These are phyloP conservation scores for Schizothecium vesticola DNA, from an alignment of 495 filamentous ascomycete genomes.

Conservation along the genomic window DNA sequence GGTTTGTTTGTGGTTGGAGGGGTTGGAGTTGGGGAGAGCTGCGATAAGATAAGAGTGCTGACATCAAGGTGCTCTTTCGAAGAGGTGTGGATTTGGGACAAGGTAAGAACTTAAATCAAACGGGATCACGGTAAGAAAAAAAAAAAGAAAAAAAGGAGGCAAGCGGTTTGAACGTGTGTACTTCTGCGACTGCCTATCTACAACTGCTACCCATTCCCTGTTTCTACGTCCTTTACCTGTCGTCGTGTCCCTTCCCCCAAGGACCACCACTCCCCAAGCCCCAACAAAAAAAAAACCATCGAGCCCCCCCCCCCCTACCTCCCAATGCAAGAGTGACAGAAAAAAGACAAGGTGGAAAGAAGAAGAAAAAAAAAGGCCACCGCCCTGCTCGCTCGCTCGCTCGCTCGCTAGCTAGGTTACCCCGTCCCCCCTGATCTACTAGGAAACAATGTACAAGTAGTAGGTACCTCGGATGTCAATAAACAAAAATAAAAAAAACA, in stretches of 20 bases:
- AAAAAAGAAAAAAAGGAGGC: not conserved
- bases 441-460: not conserved
- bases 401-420: not conserved
- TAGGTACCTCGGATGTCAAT: not conserved
- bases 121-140: not conserved
- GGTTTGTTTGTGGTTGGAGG: conserved; percentile 5
- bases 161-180: not conserved
- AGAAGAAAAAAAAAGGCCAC: not conserved
- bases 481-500: conserved; percentile 5
- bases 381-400: not conserved
- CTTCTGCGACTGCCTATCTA: not conserved
- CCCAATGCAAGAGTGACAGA: not conserved
- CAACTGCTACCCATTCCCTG: not conserved
- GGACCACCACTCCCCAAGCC: not conserved
- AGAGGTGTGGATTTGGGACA: not conserved
- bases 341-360: not conserved
- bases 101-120: not conserved
- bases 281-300: not conserved
- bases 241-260: not conserved
- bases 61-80: conserved; percentile 18
- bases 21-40: conserved; percentile 17
- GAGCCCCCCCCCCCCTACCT: not conserved
- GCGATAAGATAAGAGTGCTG: conserved; percentile 30
- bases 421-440: not conserved
- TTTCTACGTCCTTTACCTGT: not conserved